phyloP scores from a whole-genome alignment of 129 eudicot species.

The Ambrosia trifida region DNA sequence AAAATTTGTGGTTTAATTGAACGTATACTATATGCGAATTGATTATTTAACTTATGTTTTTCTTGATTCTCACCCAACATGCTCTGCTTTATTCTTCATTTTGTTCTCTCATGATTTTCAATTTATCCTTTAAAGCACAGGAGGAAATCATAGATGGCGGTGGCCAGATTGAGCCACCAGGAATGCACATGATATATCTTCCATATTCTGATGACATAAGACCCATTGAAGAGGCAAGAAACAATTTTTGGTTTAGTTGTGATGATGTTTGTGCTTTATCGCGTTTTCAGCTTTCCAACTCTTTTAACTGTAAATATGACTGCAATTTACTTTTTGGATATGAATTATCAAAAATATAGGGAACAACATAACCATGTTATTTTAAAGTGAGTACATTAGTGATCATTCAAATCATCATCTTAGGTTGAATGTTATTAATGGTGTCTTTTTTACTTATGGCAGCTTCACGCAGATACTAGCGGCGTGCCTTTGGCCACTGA shows the following conservation, averaged over 20 bases:
- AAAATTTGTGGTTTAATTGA: constrained; percentile 2
- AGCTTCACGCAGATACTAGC: constrained; percentile 64
- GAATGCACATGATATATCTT: constrained; percentile 97
- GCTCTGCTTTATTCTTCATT: background rate
- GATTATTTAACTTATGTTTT: background rate
- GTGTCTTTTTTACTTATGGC: constrained; percentile 29
- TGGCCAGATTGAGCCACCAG: constrained; percentile 99
- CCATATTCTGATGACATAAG: constrained; percentile 97
- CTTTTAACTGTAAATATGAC: background rate
- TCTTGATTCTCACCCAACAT: background rate
- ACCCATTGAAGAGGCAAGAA: constrained; percentile 73
- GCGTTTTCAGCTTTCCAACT: constrained; percentile 6
- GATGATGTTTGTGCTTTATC: constrained; percentile 14
- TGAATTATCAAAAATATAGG: background rate
- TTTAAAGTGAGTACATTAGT: background rate
- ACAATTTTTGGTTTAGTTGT: background rate
- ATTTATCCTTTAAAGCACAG: constrained; percentile 40
- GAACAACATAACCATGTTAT: constrained; percentile 6
- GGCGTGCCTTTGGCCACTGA: constrained; percentile 65
- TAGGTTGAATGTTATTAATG: constrained; percentile 6
- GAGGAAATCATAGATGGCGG: constrained; percentile 72
- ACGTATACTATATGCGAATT: background rate
- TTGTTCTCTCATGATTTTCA: background rate
- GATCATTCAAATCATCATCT: background rate
- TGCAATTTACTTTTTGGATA: constrained; percentile 3